Evolutionary conservation across 306 rosid species (phyloP).

Genomic region (Casuarina glauca): DNA sequence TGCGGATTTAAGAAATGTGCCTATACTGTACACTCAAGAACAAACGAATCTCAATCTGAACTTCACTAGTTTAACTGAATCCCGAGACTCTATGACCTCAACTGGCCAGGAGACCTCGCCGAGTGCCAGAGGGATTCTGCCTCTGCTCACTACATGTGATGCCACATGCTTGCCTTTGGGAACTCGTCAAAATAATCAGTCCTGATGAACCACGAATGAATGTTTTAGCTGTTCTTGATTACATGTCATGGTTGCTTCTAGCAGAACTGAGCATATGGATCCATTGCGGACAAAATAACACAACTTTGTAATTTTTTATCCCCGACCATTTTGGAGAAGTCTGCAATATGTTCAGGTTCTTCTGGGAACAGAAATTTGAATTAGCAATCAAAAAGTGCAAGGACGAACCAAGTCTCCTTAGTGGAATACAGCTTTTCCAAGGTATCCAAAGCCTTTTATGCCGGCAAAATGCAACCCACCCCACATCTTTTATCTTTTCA

Average conservation of each 20-base stretch:
- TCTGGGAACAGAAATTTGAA: not conserved
- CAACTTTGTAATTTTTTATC: too few species aligned
- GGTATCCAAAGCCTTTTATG: too few species aligned
- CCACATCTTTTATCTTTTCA: not conserved
- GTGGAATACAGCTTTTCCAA: too few species aligned
- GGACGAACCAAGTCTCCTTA: not conserved
- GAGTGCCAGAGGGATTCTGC: not conserved
- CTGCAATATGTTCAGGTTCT: not conserved
- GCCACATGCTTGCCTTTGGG: constrained; percentile 8
- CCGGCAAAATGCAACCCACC: not conserved
- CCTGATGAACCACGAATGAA: not conserved
- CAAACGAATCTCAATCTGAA: not conserved
- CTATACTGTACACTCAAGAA: not conserved
- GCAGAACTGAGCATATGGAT: not conserved
- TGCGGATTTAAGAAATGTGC: not conserved
- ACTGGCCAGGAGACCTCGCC: not conserved
- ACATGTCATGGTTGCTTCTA: not conserved
- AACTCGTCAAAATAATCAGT: not conserved
- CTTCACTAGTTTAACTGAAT: too few species aligned
- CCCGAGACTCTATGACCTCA: not conserved
- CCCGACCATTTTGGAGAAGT: not conserved
- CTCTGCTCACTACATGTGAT: not conserved
- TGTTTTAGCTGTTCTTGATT: not conserved
- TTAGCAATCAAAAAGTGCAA: not conserved
- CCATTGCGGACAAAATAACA: too few species aligned